Evolutionary conservation across 306 rosid genomes (phyloP).

Genomic region (Pyrus betulifolia): DNA sequence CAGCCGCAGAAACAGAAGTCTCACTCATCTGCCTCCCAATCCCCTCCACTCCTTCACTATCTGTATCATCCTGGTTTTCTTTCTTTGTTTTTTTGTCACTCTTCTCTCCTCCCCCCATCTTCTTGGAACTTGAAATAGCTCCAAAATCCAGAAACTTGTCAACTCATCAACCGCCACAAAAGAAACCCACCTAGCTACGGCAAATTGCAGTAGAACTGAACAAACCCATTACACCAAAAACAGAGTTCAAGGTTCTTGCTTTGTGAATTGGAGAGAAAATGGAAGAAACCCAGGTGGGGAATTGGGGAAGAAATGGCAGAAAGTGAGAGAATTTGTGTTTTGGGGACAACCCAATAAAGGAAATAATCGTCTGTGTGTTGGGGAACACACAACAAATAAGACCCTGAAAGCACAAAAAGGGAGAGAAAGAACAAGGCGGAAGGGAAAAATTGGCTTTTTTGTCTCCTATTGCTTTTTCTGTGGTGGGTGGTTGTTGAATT

Average conservation of each 20-base stretch:
- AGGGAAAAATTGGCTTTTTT: slow-evolving; percentile 10
- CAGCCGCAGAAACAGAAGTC: slow-evolving; percentile 21
- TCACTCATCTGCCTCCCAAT: slow-evolving; percentile 21
- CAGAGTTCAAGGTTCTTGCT: neutral
- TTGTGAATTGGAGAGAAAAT: neutral
- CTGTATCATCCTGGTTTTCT: slow-evolving; percentile 9
- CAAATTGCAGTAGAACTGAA: neutral
- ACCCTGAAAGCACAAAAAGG: neutral
- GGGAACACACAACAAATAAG: slow-evolving; percentile 17
- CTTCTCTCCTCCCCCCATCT: slow-evolving; percentile 34
- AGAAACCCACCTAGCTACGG: neutral
- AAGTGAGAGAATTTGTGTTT: neutral
- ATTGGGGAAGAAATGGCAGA: neutral
- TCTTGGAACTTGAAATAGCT: slow-evolving; percentile 19
- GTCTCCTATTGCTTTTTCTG: slow-evolving; percentile 14
- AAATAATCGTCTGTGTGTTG: neutral
- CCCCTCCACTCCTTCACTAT: slow-evolving; percentile 16
- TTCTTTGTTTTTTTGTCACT: slow-evolving; percentile 4
- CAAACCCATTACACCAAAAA: slow-evolving; percentile 4
- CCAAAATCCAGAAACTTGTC: slow-evolving; percentile 15
- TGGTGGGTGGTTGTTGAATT: slow-evolving; percentile 30
- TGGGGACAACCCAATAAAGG: neutral
- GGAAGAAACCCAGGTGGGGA: slow-evolving; percentile 1
- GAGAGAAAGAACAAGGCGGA: neutral
- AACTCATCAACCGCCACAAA: slow-evolving; percentile 5